These are phyloP conservation scores for Acacia concinna DNA, from an alignment of 331 rosid genomes.

Conservation along the genomic window DNA sequence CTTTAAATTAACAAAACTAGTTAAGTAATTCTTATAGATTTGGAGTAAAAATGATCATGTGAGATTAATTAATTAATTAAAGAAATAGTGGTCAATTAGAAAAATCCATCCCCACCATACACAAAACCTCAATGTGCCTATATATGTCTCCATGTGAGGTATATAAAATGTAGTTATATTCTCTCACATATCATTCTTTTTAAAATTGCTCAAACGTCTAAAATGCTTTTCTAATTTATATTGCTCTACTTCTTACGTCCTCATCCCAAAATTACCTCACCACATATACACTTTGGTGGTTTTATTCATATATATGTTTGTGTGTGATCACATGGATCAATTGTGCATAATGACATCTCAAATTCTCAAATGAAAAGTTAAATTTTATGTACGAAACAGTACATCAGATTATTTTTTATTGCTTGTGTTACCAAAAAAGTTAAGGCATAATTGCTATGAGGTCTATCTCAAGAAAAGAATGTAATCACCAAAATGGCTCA, in stretches of 20 bases:
- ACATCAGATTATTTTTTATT: not conserved
- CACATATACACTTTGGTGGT: slow-evolving; percentile 25
- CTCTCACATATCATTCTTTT: not conserved
- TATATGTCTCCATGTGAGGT: not conserved
- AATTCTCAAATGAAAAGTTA: not conserved
- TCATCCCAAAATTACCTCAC: slow-evolving; percentile 32
- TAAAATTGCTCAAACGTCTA: slow-evolving; percentile 31
- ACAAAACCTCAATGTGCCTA: slow-evolving; percentile 25
- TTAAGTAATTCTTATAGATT: too few species aligned
- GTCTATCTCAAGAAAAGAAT: too few species aligned
- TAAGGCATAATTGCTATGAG: too few species aligned
- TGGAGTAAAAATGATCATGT: not conserved
- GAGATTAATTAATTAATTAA: slow-evolving; percentile 12
- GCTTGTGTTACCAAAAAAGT: not conserved
- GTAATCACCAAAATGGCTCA: not conserved
- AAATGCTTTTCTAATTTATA: slow-evolving; percentile 11
- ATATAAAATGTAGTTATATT: not conserved
- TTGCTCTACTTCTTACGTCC: slow-evolving; percentile 48
- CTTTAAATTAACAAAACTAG: too few species aligned
- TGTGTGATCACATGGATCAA: slow-evolving; percentile 19
- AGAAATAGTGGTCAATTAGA: slow-evolving; percentile 1
- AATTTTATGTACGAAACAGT: slow-evolving; percentile 17
- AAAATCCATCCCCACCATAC: slow-evolving; percentile 15
- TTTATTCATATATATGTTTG: slow-evolving; percentile 15
- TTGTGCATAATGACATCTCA: slow-evolving; percentile 37